Evolutionary conservation across 2,329 filamentous ascomycete species (phyloP), one percentile per base, ranked within the genome.

Genomic region (Tolypocladium amazonense): DNA sequence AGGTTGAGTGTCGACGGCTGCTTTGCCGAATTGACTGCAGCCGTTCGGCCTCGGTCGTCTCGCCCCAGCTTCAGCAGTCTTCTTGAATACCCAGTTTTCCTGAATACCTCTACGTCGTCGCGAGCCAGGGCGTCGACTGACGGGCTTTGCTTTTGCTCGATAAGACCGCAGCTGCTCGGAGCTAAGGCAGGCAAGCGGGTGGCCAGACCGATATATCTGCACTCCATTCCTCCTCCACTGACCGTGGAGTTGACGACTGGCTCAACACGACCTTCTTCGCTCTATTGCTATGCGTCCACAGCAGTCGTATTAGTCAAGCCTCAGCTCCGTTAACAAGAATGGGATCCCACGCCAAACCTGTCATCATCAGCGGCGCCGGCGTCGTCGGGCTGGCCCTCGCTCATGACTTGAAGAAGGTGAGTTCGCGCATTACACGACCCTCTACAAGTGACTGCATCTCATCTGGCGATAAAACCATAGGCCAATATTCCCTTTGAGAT

Each of bases 351-450:
- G 47, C 33, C 35, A 43, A 69, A 55, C 70, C 69, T 30, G 69
- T 76, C 39, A 60, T 75, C 53, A 74, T 76, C 58, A 69, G 70
- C 37, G 73, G 74, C 30, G 73, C 71, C 7, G 73, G 73, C 43
- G 69, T 75, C 41, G 70, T 73, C 12, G 74, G 73, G 20, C 63
- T 75, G 50, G 67, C 69, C 1, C 65, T 76, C 43, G 73, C 72
- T n/a, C 69, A 75, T 43, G 73, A 70, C 20, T 68, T 74, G 25
- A 68, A 69, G 56, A 73, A 74, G 65, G 70, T 71, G 63, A 47
- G 62, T 56, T 37, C 30, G 3, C 18, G 15, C 7, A 35, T 9
- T 8, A 33, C 18, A 14, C 25, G 8, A 37, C 4, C 2, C 5
- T 20, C 11, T 2, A 5, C 20, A 6, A n/a, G 4, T 37, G 11